Conservation (phyloP, 768 basidiomycete genomes). For the Naganishia antarctica region DNA sequence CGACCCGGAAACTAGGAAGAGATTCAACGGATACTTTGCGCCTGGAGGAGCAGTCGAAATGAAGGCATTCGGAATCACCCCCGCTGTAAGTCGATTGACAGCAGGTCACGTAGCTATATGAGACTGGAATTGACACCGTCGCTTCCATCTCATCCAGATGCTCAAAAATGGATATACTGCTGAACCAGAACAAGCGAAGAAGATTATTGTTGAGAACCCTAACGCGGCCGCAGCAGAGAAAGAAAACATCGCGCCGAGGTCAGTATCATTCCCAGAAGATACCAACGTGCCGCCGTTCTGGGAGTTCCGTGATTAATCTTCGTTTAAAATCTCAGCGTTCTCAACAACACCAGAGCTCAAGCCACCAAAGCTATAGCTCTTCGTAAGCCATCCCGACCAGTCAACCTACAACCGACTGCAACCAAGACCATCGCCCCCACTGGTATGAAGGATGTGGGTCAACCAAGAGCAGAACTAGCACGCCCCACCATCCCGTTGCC, state of each 20-base stretch:
- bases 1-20: not conserved
- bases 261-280: not conserved
- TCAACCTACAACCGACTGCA: not conserved
- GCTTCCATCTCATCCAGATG: too few relatives aligned
- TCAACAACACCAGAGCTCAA: not conserved
- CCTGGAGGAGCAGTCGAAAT: constrained; percentile 16
- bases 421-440: too few relatives aligned
- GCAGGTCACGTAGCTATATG: not conserved
- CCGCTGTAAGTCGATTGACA: constrained; percentile 1
- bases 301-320: too few relatives aligned
- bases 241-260: constrained; percentile 3
- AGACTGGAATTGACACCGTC: too few relatives aligned
- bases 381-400: not conserved
- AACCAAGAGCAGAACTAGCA: not conserved
- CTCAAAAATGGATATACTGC: not conserved
- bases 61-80: constrained; percentile 15
- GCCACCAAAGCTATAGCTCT: not conserved
- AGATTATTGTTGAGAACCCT: not conserved
- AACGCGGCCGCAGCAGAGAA: not conserved
- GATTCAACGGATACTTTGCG: constrained; percentile 15
- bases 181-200: not conserved
- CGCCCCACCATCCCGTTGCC: constrained; percentile 6
- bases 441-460: not conserved
- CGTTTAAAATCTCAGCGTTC: too few relatives aligned
- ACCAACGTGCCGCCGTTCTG: too few relatives aligned